These are phyloP conservation scores for Gracilariopsis chorda DNA, from an alignment of 23 red algal genomes.

Conservation along the genomic window DNA sequence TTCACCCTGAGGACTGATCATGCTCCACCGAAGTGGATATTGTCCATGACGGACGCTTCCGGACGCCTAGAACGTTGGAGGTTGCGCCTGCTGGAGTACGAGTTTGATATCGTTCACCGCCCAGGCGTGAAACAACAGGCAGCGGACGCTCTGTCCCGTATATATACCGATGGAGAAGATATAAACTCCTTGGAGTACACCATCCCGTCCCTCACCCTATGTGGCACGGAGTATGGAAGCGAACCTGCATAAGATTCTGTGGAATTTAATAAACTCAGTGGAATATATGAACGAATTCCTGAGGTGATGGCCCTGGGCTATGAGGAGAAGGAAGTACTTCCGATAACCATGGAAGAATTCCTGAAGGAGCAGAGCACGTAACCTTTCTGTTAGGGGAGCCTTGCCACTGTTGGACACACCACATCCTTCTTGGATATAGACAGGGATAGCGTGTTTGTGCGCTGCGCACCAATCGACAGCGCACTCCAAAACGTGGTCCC, in stretches of 20 bases:
- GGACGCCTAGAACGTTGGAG: neutral
- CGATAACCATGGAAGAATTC: too few relatives aligned
- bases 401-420: too few relatives aligned
- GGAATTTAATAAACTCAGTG: too few relatives aligned
- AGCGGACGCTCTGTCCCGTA: neutral
- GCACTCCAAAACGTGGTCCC: too few relatives aligned
- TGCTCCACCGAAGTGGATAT: neutral
- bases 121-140: neutral
- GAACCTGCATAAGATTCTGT: too few relatives aligned
- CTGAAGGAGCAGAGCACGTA: too few relatives aligned
- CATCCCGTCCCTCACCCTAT: neutral
- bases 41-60: neutral
- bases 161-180: neutral
- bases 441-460: too few relatives aligned
- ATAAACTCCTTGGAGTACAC: neutral
- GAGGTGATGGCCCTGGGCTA: neutral
- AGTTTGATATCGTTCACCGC: neutral
- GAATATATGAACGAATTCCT: neutral
- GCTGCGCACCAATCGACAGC: too few relatives aligned
- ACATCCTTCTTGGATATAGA: too few relatives aligned
- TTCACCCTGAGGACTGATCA: constrained; percentile 39
- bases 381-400: too few relatives aligned
- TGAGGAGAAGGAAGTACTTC: too few relatives aligned
- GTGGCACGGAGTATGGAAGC: too few relatives aligned
- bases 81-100: neutral